Percentiles rank a stretch among this genome's conserved stretches.
Evolutionary conservation across 148 eudicot species (phyloP).

Genomic region (Rhododendron ovatum): DNA sequence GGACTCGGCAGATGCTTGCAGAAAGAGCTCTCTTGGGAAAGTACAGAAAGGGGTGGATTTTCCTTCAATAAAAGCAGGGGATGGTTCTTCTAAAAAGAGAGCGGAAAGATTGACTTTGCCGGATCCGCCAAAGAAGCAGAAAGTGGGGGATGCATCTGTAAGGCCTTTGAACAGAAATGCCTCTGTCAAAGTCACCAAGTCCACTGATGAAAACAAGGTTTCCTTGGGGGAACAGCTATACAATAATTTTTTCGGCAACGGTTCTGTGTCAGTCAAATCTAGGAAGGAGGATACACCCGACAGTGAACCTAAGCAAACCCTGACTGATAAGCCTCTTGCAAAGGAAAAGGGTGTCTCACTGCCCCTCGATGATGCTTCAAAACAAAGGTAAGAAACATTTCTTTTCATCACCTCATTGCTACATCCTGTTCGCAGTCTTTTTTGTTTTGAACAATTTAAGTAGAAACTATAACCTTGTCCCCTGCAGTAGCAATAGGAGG

Average conservation of each 20-base stretch:
- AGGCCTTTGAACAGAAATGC: constrained; percentile 25
- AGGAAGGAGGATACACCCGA: constrained; percentile 6
- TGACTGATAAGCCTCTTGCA: constrained; percentile 19
- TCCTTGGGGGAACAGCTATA: constrained; percentile 37
- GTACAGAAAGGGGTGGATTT: constrained; percentile 19
- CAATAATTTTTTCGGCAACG: constrained; percentile 1
- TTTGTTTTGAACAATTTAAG: not conserved
- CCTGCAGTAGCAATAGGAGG: not conserved
- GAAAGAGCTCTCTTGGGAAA: constrained; percentile 30
- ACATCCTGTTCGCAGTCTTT: too few species aligned
- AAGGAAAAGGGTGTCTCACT: constrained; percentile 8
- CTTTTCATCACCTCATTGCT: not conserved
- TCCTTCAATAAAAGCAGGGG: constrained; percentile 23
- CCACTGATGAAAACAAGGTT: constrained; percentile 17
- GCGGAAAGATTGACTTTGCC: constrained; percentile 16
- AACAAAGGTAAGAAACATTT: constrained; percentile 43
- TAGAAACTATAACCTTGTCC: not conserved
- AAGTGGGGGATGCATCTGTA: constrained; percentile 21
- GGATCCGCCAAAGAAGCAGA: constrained; percentile 23
- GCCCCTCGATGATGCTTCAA: constrained; percentile 47
- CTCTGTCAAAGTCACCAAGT: constrained; percentile 20
- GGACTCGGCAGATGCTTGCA: constrained; percentile 22
- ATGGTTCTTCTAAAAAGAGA: constrained; percentile 23
- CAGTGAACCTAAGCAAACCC: constrained; percentile 20
- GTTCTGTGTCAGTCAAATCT: constrained; percentile 22